phyloP scores from a whole-genome alignment of 768 basidiomycete genomes.

The Auriscalpium microsporum region DNA sequence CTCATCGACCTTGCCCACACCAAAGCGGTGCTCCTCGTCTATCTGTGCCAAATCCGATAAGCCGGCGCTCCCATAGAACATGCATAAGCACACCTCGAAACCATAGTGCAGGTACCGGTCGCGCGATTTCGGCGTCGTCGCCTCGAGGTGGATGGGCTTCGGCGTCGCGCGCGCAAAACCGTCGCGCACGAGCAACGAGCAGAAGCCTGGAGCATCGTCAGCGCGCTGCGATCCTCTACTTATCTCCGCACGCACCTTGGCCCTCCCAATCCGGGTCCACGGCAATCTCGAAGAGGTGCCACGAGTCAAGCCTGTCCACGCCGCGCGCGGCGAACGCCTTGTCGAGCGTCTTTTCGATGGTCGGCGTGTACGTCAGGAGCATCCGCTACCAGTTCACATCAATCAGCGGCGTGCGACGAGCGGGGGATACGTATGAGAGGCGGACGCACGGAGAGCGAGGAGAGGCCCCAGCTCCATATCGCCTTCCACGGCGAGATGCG shows the following conservation, averaged over 20 bases:
- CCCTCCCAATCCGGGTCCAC: conserved; percentile 13
- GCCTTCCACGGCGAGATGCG: conserved; percentile 8
- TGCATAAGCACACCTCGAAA: conserved; percentile 14
- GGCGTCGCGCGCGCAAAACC: conserved; percentile 12
- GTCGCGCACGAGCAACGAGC: conserved; percentile 12
- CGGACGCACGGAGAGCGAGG: conserved; percentile 11
- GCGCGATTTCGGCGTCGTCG: conserved; percentile 12
- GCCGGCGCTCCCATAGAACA: background rate
- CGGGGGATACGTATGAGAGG: background rate
- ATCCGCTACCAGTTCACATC: background rate
- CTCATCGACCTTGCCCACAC: conserved; percentile 7
- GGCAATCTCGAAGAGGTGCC: conserved; percentile 11
- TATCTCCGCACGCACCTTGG: conserved; percentile 3
- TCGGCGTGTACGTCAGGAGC: conserved; percentile 5
- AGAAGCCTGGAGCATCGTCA: conserved; percentile 8
- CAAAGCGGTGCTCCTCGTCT: conserved; percentile 7
- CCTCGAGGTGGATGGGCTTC: conserved; percentile 14
- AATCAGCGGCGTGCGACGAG: background rate
- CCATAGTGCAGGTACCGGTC: conserved; percentile 16
- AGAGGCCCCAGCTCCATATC: conserved; percentile 10
- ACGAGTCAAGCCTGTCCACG: conserved; percentile 7
- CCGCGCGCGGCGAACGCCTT: conserved; percentile 8
- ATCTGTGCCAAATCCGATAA: background rate
- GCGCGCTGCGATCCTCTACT: background rate
- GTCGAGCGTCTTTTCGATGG: conserved; percentile 4